Base-by-base conservation (phyloP, 495 filamentous ascomycete genomes). In the Aspergillus conjunctus region DNA sequence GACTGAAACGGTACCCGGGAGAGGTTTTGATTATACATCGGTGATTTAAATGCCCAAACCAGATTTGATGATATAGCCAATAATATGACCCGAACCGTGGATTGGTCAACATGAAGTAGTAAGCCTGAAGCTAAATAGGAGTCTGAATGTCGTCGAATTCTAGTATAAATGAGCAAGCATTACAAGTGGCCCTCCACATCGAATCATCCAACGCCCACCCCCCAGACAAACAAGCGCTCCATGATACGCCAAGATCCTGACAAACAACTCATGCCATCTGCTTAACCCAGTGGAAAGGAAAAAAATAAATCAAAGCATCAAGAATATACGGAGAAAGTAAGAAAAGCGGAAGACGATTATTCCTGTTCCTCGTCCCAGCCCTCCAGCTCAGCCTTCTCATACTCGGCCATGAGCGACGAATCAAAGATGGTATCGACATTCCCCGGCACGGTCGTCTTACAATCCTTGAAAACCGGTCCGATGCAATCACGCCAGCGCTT, bases 401-500 rank as follows among this genome's bases (percentile, higher is more conserved):
- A 78, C 64, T 77, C 71, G 33, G 75, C 76, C 84, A 88, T 83
- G 46, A 73, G 69, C 10, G 68, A 71, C 33, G 81, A 71, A 31
- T 84, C 83, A 70, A 93, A 96, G 52, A 97, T 87, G 0, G 79
- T 82, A 59, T 87, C 83, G 10, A 66, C 73, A 20, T 76, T 77
- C 0, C 70, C 72, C 2, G 86, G 84, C 5, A 90, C 79, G 21
- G 73, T 76, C 17, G 80, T 83, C 69, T 85, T 81, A 55, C 90
- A 90, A 63, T 88, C 88, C 30, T 90, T 84, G 61, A 98, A 96
- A 4, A 97, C 91, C 0, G 90, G 86, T 6, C 91, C 87, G 68
- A 98, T 94, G 45, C 81, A 89, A 51, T 91, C 87, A 60, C 89
- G 89, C 94, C 94, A 99, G 64, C 90, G 83, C 70, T 83, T 83